These are phyloP conservation scores for Carex pumila DNA, from an alignment of 176 grass and related monocot genomes.

Conservation along the genomic window DNA sequence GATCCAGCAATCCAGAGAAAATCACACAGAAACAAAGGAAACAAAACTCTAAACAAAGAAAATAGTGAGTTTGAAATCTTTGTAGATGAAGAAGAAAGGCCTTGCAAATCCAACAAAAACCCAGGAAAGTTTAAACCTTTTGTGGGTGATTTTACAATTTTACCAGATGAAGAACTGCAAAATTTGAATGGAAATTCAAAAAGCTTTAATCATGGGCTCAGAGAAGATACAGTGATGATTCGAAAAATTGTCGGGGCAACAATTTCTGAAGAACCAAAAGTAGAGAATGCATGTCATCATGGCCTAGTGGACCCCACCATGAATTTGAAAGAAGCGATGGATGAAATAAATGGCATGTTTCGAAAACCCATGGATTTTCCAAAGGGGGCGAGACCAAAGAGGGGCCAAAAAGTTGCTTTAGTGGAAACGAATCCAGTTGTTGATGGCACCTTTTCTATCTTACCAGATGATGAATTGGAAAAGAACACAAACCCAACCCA, in stretches of 20 bases:
- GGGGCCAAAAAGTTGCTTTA: constrained; percentile 22
- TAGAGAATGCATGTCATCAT: constrained; percentile 92
- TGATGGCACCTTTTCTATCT: constrained; percentile 49
- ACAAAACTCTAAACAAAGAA: constrained; percentile 35
- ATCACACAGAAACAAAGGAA: constrained; percentile 30
- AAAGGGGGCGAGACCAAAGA: constrained; percentile 38
- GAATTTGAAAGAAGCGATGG: constrained; percentile 85
- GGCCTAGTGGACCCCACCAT: constrained; percentile 77
- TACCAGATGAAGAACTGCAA: constrained; percentile 38
- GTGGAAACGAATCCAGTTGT: constrained; percentile 32
- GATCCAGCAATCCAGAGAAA: constrained; percentile 57
- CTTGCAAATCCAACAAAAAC: constrained; percentile 18
- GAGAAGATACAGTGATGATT: constrained; percentile 59
- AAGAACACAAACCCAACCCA: constrained; percentile 12
- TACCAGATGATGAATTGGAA: constrained; percentile 50
- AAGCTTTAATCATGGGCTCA: constrained; percentile 31
- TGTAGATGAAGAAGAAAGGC: constrained; percentile 59
- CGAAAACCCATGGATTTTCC: constrained; percentile 61
- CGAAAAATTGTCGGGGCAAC: constrained; percentile 79
- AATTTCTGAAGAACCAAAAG: constrained; percentile 58
- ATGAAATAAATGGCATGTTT: constrained; percentile 95
- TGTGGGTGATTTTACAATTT: constrained; percentile 61
- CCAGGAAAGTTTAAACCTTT: constrained; percentile 40
- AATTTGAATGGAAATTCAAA: constrained; percentile 10
- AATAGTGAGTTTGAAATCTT: constrained; percentile 64